phyloP scores from a whole-genome alignment of 805 yeast species.

The Komagataella mondaviorum region DNA sequence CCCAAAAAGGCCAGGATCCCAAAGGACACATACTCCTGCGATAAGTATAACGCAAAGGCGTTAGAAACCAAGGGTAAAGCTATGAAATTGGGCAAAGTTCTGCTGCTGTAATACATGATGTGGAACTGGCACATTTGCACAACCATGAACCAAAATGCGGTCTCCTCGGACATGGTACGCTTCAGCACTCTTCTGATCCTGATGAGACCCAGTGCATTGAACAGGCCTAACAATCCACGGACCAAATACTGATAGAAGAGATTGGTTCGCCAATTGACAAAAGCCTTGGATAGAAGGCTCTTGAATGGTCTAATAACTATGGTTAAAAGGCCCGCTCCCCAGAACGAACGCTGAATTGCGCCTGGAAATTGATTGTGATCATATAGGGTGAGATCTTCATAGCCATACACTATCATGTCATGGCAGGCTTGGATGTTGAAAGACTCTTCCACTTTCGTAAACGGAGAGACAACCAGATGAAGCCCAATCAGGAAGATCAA shows the following conservation, averaged over 20 bases:
- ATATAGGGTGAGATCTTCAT: conserved; percentile 27
- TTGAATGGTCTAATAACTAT: conserved; percentile 25
- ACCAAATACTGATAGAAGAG: conserved; percentile 37
- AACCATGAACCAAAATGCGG: conserved; percentile 45
- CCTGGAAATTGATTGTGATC: conserved; percentile 83
- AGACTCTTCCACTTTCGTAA: conserved; percentile 88
- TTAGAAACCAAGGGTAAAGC: conserved; percentile 60
- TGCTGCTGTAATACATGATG: conserved; percentile 60
- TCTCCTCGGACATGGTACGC: conserved; percentile 9
- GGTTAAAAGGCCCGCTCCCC: conserved; percentile 53
- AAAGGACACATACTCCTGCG: conserved; percentile 29
- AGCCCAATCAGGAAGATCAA: conserved; percentile 31
- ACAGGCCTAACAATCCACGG: conserved; percentile 48
- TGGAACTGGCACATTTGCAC: conserved; percentile 67
- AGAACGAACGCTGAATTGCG: conserved; percentile 74
- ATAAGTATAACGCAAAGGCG: conserved; percentile 36
- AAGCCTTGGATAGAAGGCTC: conserved; percentile 1
- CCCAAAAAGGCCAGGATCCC: conserved; percentile 52
- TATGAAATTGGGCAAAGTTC: conserved; percentile 81
- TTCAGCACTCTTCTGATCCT: conserved; percentile 29
- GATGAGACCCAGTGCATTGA: conserved; percentile 42
- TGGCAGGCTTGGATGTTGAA: conserved; percentile 84
- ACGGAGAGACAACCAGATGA: conserved; percentile 54
- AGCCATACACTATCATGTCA: conserved; percentile 60
- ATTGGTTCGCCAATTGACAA: conserved; percentile 12